phyloP scores from a whole-genome alignment of 768 basidiomycete species.

The Macrocybe gigantea region DNA sequence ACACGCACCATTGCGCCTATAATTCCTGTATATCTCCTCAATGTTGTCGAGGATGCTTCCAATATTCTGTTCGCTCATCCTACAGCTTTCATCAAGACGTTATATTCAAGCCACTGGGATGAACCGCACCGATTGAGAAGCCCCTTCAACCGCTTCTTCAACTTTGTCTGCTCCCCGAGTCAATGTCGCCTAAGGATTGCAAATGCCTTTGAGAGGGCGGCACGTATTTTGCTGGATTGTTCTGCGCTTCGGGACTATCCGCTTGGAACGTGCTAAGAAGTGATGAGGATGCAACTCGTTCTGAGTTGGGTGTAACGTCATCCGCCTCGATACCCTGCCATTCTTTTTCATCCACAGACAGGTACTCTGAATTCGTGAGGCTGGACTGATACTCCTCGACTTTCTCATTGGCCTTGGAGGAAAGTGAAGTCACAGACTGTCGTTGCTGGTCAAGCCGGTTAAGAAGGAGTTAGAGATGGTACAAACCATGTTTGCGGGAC shows the following conservation, averaged over 20 bases:
- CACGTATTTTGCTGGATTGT: conserved; percentile 47
- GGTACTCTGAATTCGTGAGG: too few species aligned
- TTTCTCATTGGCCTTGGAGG: too few species aligned
- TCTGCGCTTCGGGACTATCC: too few species aligned
- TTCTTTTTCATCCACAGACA: too few species aligned
- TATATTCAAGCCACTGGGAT: neutral
- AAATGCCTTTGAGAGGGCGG: conserved; percentile 70
- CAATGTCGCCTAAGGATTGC: conserved; percentile 16
- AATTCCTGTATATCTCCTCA: conserved; percentile 70
- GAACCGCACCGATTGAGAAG: conserved; percentile 70
- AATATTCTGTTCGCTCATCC: conserved; percentile 90
- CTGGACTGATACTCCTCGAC: too few species aligned
- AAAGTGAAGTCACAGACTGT: too few species aligned
- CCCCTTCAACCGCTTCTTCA: conserved; percentile 78
- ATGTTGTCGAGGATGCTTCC: conserved; percentile 64
- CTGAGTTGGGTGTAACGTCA: too few species aligned
- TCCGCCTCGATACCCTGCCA: too few species aligned
- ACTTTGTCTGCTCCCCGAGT: conserved; percentile 42
- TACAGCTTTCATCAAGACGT: conserved; percentile 17
- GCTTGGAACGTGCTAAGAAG: too few species aligned
- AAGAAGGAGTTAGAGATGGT: conserved; percentile 3
- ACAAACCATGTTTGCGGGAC: conserved; percentile 9
- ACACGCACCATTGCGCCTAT: conserved; percentile 69
- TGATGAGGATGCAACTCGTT: too few species aligned
- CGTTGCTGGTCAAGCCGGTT: too few species aligned